These are phyloP conservation scores for Inosperma sp. DNA, from an alignment of 768 basidiomycete species.

Conservation along the genomic window DNA sequence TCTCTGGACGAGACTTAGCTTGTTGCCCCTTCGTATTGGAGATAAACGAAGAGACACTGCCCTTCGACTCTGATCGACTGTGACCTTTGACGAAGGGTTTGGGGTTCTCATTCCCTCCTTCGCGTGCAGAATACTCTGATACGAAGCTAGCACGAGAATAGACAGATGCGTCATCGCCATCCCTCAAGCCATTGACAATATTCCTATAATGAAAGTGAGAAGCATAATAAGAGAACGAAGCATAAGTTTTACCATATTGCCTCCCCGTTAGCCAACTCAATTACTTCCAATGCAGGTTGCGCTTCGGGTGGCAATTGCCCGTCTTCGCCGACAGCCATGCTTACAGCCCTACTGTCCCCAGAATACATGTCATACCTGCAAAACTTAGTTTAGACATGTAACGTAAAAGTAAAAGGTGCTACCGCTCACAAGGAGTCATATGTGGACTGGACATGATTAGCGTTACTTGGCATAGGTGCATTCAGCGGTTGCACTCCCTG, in stretches of 20 bases:
- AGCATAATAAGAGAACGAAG: too few species aligned
- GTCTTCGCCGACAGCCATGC: conserved; percentile 31
- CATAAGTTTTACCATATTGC: conserved; percentile 84
- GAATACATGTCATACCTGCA: conserved; percentile 76
- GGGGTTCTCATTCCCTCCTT: conserved; percentile 51
- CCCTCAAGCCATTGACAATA: conserved; percentile 79
- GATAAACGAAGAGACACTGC: conserved; percentile 54
- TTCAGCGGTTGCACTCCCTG: conserved; percentile 38
- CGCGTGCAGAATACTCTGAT: conserved; percentile 64
- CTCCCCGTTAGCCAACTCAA: conserved; percentile 83
- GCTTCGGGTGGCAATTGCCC: conserved; percentile 29
- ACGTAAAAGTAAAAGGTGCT: conserved; percentile 10
- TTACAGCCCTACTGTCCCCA: conserved; percentile 47
- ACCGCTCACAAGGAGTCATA: conserved; percentile 74
- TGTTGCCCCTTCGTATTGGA: conserved; percentile 37
- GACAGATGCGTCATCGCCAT: conserved; percentile 65
- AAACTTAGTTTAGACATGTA: conserved; percentile 21
- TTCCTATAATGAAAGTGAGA: conserved; percentile 59
- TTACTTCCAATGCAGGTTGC: conserved; percentile 65
- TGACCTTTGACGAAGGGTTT: conserved; percentile 80
- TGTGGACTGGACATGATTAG: conserved; percentile 64
- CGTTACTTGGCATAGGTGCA: conserved; percentile 34
- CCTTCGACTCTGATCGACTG: conserved; percentile 57
- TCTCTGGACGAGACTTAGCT: conserved; percentile 68
- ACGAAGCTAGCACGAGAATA: conserved; percentile 69